Evolutionary conservation across 106 monocot genomes (phyloP), one percentile per base, ranked within the genome.

Genomic region (Ottelia alismoides): DNA sequence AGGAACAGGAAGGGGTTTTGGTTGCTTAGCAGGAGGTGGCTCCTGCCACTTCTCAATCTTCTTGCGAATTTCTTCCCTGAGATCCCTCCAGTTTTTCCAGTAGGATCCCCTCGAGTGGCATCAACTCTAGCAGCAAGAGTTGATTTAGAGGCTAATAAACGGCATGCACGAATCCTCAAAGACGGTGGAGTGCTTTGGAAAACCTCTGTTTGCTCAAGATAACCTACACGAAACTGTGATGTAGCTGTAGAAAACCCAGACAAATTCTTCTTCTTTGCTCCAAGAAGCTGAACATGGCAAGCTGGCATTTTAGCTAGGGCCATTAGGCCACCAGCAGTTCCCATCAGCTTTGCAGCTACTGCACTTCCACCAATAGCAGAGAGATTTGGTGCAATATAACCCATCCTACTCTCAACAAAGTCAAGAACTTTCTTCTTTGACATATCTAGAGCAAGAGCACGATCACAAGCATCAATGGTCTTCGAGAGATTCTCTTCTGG

Each of bases 291-390:
- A 66, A 87, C 87, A 56, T 87, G 78, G 28, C 87, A 87, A 47
- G 87, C 81, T 22, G 87, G 87, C 87, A 87, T 82, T 66, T 82
- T 87, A 28, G 87, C 74, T 64, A 87, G 59, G 46, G 78, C 81
- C n/a, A 58, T 69, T n/a, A 87, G 74, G 44, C 87, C 87, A n/a
- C n/a, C n/a, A n/a, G n/a, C n/a, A n/a, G n/a, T n/a, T n/a, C n/a
- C n/a, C n/a, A n/a, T n/a, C n/a, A 49, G 69, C 53, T 78, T 87
- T 49, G 81, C 74, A 18, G 87, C 87, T 69, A 87, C 78, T 55
- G 74, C 78, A 48, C 78, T 81, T 31, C 87, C 87, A 57, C 81
- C 82, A 62, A 87, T 78, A 28, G 75, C 82, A 63, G 82, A 82
- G 30, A 87, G 71, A 69, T 87, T 87, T 25, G 87, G 87, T 18